phyloP scores from a whole-genome alignment of 208 protist species.

The Wallacemonas rigidus region DNA sequence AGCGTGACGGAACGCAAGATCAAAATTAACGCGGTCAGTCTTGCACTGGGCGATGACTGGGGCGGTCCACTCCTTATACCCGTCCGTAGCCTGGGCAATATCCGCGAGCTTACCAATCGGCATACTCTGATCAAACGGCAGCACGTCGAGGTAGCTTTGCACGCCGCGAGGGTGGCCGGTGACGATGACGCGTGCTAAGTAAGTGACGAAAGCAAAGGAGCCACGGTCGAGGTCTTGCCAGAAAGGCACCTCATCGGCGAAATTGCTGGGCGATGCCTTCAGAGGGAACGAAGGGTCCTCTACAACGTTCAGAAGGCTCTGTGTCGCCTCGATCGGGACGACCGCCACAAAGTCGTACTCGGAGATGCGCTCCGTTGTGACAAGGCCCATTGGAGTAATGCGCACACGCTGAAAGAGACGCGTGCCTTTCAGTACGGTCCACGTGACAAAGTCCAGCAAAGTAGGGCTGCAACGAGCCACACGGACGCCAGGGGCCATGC shows the following conservation, averaged over 20 bases:
- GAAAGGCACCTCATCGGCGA: constrained; percentile 70
- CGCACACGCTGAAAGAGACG: constrained; percentile 87
- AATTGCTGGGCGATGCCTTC: constrained; percentile 66
- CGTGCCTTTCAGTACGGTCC: constrained; percentile 83
- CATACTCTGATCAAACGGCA: constrained; percentile 77
- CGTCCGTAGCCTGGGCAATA: constrained; percentile 62
- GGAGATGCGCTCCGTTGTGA: constrained; percentile 77
- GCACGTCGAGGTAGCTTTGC: constrained; percentile 81
- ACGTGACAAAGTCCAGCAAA: constrained; percentile 89
- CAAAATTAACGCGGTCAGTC: constrained; percentile 58
- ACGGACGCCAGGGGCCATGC: constrained; percentile 32
- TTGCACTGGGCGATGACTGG: constrained; percentile 64
- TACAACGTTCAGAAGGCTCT: constrained; percentile 69
- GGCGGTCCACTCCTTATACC: constrained; percentile 59
- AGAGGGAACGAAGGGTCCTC: constrained; percentile 65
- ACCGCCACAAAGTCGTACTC: constrained; percentile 89
- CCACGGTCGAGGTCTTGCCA: constrained; percentile 77
- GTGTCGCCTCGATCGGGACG: constrained; percentile 71
- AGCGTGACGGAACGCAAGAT: constrained; percentile 69
- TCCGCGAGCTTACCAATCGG: constrained; percentile 70
- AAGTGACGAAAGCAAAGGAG: constrained; percentile 76
- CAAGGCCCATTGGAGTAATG: constrained; percentile 75
- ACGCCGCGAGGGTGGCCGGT: constrained; percentile 72
- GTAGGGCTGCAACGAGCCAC: constrained; percentile 81
- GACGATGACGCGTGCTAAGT: constrained; percentile 64